Evolutionary conservation across 306 rosid genomes (phyloP), one percentile per base, ranked within the genome.

Genomic region (Sesbania bispinosa): DNA sequence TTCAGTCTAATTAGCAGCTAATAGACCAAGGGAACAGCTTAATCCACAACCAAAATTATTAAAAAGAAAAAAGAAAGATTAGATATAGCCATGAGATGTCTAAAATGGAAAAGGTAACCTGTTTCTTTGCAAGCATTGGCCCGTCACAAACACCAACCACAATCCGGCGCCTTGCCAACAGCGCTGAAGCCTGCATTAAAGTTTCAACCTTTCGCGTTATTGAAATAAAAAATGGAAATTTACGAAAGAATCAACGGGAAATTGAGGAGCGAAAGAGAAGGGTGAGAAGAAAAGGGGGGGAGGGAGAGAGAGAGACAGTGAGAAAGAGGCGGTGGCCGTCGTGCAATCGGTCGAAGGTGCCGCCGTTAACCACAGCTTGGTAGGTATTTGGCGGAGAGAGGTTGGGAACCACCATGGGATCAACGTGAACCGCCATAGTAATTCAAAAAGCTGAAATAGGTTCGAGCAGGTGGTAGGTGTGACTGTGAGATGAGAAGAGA

Each of bases 281-380:
- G 42, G 58, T 32, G 38, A 16, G 41, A 53, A 13, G 46, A 30
- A 1, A 2, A 10, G 8, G 21, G 20, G 11, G 32, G 32, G 69
- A n/a, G n/a, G n/a, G 52, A 36, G 36, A 55, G 35, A 47, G 67
- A 21, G 39, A 38, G 27, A 93, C 98, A 74, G 87, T 89, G 83
- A 94, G 99, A 62, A 94, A 94, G 63, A 88, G 95, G 55, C 88
- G 90, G 78, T 94, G 99, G 41, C 99, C 97, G 43, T 87, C 86
- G 84, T 94, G 99, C 63, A 94, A 71, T 8, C 96, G 89, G 84
- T 94, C 97, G 32, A 94, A 89, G 59, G 99, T 94, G 33, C 99
- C 97, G 8, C 99, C 99, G 48, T 85, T 88, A 19, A 94, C 99
- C 14, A 94, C 96, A 3, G 93, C 77, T 9, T 78, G 72, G 53